These are phyloP conservation scores for Sutorius eximius DNA, from an alignment of 1,284 basidiomycete genomes.

Conservation along the genomic window DNA sequence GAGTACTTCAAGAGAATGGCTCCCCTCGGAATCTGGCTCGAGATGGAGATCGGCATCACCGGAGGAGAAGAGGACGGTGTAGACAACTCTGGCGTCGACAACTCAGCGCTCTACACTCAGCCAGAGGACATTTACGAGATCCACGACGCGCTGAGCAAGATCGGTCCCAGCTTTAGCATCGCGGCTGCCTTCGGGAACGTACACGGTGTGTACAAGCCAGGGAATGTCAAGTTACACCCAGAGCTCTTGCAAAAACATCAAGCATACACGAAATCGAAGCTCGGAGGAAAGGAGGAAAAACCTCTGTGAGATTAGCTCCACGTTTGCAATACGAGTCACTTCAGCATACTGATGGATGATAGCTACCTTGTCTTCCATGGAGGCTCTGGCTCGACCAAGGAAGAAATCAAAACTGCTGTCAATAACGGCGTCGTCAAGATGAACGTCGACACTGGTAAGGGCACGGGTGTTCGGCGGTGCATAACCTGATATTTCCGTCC, in stretches of 20 bases:
- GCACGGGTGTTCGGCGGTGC: neutral
- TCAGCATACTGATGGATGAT: neutral
- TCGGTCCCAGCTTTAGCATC: conserved; percentile 93
- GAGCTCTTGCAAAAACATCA: conserved; percentile 95
- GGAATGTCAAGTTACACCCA: conserved; percentile 86
- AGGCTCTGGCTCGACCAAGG: conserved; percentile 95
- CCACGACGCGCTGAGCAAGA: conserved; percentile 77
- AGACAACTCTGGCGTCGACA: conserved; percentile 94
- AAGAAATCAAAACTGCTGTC: conserved; percentile 95
- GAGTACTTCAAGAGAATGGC: conserved; percentile 98
- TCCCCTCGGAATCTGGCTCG: conserved; percentile 92
- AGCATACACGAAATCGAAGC: conserved; percentile 69
- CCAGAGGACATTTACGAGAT: conserved; percentile 97
- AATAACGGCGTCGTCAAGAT: conserved; percentile 94
- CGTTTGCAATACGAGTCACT: neutral
- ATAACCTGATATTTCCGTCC: conserved; percentile 8
- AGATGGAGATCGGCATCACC: conserved; percentile 99
- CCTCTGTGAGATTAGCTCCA: conserved; percentile 67
- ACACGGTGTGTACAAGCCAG: conserved; percentile 84
- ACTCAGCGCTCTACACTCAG: conserved; percentile 94
- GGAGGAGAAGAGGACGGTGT: conserved; percentile 99
- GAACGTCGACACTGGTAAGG: conserved; percentile 85
- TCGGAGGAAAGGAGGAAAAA: conserved; percentile 66
- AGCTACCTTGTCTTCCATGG: conserved; percentile 99
- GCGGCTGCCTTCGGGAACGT: conserved; percentile 88